Evolutionary conservation across 129 eudicot genomes (phyloP).

Genomic region (Chrysanthemum lavandulifolium): DNA sequence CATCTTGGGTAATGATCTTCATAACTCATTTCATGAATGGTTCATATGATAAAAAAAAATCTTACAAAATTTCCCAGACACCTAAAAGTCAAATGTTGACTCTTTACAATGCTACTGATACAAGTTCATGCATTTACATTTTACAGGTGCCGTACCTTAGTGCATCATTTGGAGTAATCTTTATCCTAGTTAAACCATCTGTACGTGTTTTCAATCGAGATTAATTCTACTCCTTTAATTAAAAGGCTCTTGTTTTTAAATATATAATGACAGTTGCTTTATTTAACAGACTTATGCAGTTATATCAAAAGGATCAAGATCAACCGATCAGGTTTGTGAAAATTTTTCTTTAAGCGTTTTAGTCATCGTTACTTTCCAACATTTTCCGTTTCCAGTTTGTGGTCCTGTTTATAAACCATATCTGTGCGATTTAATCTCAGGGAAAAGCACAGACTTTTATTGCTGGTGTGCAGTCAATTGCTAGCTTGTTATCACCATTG

Average conservation of each 20-base stretch:
- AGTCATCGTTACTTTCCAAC: background rate
- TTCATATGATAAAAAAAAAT: background rate
- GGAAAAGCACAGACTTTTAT: conserved; percentile 93
- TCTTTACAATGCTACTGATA: background rate
- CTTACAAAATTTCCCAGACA: too few relatives aligned
- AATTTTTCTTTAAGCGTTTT: background rate
- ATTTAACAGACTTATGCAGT: conserved; percentile 80
- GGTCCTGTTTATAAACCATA: conserved; percentile 4
- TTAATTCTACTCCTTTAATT: background rate
- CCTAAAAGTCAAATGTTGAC: conserved; percentile 6
- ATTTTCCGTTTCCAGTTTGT: background rate
- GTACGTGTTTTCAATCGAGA: conserved; percentile 44
- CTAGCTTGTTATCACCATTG: conserved; percentile 85
- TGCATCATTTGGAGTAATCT: conserved; percentile 89
- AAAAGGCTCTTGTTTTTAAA: background rate
- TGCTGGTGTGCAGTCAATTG: conserved; percentile 90
- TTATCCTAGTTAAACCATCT: conserved; percentile 76
- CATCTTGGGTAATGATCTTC: conserved; percentile 69
- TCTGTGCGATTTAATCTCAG: conserved; percentile 34
- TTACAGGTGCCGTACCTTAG: conserved; percentile 89
- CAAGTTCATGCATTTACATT: background rate
- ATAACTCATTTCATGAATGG: background rate
- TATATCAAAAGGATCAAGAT: conserved; percentile 80
- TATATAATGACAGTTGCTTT: background rate
- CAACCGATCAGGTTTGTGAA: conserved; percentile 76